Evolutionary conservation across 2,329 filamentous ascomycete species (phyloP).

Genomic region (Furcasterigmium sp.): DNA sequence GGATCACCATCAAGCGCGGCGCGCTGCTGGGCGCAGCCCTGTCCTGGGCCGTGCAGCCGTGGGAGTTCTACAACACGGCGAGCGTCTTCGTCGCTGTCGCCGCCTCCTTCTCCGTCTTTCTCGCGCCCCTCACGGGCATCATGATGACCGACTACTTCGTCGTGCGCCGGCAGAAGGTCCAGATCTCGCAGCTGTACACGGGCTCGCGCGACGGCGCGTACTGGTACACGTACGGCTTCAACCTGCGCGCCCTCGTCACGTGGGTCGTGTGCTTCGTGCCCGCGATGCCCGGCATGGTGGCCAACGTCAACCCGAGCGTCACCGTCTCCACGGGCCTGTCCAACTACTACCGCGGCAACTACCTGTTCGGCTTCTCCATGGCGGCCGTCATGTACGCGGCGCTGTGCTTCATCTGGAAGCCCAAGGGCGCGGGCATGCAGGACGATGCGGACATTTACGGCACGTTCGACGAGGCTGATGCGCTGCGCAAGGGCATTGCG

Average conservation of each 20-base stretch:
- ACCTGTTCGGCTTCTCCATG: constrained; percentile 11
- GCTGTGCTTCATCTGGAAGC: constrained; percentile 9
- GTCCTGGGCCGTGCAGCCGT: constrained; percentile 20
- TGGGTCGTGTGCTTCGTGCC: constrained; percentile 25
- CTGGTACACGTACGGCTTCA: constrained; percentile 25
- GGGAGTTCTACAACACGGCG: constrained; percentile 22
- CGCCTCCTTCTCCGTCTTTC: constrained; percentile 21
- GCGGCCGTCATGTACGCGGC: constrained; percentile 8
- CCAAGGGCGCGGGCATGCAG: constrained; percentile 6
- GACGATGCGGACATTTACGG: constrained; percentile 10
- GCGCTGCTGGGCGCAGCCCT: constrained; percentile 17
- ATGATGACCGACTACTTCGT: constrained; percentile 23
- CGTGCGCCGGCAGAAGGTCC: constrained; percentile 26
- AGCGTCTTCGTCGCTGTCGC: constrained; percentile 19
- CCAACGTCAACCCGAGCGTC: constrained; percentile 11
- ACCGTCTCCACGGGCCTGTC: constrained; percentile 10
- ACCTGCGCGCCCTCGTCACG: background rate
- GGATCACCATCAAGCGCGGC: constrained; percentile 21
- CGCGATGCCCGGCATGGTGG: constrained; percentile 18
- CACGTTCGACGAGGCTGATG: constrained; percentile 10
- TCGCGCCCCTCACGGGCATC: constrained; percentile 21
- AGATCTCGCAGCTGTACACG: constrained; percentile 30
- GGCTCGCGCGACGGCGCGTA: constrained; percentile 26
- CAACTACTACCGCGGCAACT: constrained; percentile 17
- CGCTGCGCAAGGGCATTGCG: constrained; percentile 9